Evolutionary conservation across 352 stramenopile genomes (phyloP), one percentile per base, ranked within the genome.

Genomic region (Globisporangium parvum): DNA sequence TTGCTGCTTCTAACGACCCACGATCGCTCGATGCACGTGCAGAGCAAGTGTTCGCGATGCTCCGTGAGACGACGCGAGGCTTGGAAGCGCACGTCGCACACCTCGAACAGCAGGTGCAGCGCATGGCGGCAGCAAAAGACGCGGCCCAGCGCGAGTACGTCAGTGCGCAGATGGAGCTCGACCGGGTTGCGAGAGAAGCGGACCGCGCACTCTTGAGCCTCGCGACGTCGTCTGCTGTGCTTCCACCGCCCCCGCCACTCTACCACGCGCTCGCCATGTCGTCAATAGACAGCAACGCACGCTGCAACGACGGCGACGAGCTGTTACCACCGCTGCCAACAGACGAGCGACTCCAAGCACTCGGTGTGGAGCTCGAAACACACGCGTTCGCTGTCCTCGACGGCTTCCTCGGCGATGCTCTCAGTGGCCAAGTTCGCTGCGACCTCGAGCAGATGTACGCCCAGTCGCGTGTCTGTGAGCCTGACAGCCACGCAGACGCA

Each of bases 151-250:
- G 51, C 26, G 68, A 77, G 24, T 75, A 71, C 48, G 39, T 63
- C 1, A 23, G 51, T 6, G 65, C 66, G 2, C 51, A 80, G 47
- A 40, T 54, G 0, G 65, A 58, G 33, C 63, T 75, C 2, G 53
- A 62, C 2, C 60, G 49, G 3, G 63, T 73, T 8, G 66, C 68
- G 6, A 63, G 66, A 26, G 59, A 76, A 33, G 71, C 66, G 5
- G 66, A 80, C 31, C 62, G 71, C 1, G 71, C 71, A 3, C 40
- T 80, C 18, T 40, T 80, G 14, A 58, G 57, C 8, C 63, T 80
- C 5, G 66, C 68, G 3, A 67, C 56, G 15, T 58, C 51, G 15
- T 54, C 57, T 18, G 41, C 21, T 40, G 44, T 47, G 33, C 26
- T 17, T 18, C 9, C 40, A 24, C 33, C 31, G 12, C 51, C 47